A percentile compares a stretch with the other conserved stretches of the same genome.
phyloP scores from a whole-genome alignment of 169 alveolate species.

The Plasmodium gonderi region DNA sequence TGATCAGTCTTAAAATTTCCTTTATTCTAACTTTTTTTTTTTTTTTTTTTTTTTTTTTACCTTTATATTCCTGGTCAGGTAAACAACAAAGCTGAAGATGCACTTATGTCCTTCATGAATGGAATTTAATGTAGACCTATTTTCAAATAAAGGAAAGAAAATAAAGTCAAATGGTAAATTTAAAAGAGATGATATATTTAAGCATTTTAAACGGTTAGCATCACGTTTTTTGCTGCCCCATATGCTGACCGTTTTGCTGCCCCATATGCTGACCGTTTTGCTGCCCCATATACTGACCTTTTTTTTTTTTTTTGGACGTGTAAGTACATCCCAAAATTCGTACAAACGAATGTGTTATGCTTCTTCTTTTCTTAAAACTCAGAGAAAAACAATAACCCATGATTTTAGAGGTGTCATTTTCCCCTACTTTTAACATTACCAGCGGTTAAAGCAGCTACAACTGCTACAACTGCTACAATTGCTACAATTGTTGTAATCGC shows the following conservation, averaged over 20 bases:
- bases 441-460: too few relatives aligned
- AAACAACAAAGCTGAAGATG: constrained; percentile 73
- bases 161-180: neutral
- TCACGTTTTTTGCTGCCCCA: neutral
- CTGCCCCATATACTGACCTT: too few relatives aligned
- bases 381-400: neutral
- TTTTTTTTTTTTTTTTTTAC: neutral
- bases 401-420: neutral
- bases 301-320: neutral
- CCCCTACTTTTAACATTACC: neutral
- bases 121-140: constrained; percentile 29
- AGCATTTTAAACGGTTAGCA: neutral
- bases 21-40: neutral
- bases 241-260: too few relatives aligned
- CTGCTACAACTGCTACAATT: too few relatives aligned
- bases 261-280: too few relatives aligned
- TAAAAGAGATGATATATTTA: neutral
- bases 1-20: too few relatives aligned
- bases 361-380: neutral
- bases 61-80: constrained; percentile 17
- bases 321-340: neutral
- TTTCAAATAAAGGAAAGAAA: neutral
- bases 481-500: too few relatives aligned
- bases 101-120: constrained; percentile 75
- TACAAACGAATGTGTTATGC: neutral